Conservation (phyloP, 176 grass and related monocot genomes). For the Oropetium thomaeum region DNA sequence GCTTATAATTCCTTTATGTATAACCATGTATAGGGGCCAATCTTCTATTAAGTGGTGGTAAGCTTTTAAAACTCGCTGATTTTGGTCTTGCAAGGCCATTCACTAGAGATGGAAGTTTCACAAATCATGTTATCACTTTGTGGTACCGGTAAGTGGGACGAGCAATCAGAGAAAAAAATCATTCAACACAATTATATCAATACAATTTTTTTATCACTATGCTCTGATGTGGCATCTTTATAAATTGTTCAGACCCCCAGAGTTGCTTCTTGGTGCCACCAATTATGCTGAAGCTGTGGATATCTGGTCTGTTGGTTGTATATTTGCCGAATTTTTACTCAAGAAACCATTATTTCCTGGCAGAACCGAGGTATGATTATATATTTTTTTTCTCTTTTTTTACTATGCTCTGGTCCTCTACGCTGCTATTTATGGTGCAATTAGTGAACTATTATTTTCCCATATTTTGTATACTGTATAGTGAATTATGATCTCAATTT, state of each 20-base stretch:
- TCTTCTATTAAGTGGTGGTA: conserved; percentile 71
- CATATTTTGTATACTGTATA: neutral
- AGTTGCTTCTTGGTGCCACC: conserved; percentile 73
- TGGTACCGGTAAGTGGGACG: conserved; percentile 63
- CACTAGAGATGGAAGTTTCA: conserved; percentile 70
- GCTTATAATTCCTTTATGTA: neutral
- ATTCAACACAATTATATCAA: conserved; percentile 4
- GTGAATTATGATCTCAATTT: neutral
- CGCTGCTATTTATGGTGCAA: neutral
- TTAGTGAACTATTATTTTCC: neutral
- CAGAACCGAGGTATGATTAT: conserved; percentile 57
- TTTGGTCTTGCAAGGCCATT: conserved; percentile 84
- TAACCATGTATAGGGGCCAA: conserved; percentile 57
- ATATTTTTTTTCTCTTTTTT: neutral
- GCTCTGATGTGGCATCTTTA: conserved; percentile 14
- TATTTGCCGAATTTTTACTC: conserved; percentile 75
- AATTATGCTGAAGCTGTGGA: conserved; percentile 80
- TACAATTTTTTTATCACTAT: conserved; percentile 10
- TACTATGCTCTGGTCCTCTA: neutral
- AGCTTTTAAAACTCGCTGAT: conserved; percentile 69
- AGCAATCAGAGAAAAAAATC: neutral
- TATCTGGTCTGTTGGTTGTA: conserved; percentile 89
- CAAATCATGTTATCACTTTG: conserved; percentile 83
- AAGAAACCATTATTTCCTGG: conserved; percentile 74
- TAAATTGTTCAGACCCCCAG: conserved; percentile 52